Evolutionary conservation across 192 early-diverging fungal species (phyloP).

Genomic region (Dispira simplex): DNA sequence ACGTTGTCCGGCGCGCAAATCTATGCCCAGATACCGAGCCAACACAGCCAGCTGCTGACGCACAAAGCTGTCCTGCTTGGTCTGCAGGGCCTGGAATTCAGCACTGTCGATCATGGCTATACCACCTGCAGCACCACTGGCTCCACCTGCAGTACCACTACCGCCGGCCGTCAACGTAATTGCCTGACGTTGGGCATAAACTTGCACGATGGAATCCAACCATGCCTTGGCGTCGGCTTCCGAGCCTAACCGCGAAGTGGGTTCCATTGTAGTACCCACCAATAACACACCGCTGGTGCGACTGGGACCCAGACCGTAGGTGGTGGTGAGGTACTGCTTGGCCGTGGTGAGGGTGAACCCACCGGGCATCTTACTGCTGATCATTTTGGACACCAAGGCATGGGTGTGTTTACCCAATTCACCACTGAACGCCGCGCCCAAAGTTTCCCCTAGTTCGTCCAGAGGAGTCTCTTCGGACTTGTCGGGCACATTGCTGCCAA

Average conservation of each 20-base stretch:
- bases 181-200: conserved; percentile 53
- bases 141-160: conserved; percentile 27
- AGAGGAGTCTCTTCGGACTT: conserved; percentile 86
- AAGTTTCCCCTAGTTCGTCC: conserved; percentile 52
- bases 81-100: conserved; percentile 66
- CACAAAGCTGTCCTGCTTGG: conserved; percentile 50
- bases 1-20: conserved; percentile 65
- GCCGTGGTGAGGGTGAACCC: conserved; percentile 68
- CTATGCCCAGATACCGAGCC: conserved; percentile 61
- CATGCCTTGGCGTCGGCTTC: conserved; percentile 65
- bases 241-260: conserved; percentile 51
- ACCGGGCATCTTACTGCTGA: conserved; percentile 84
- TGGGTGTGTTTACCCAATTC: conserved; percentile 69
- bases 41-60: conserved; percentile 61
- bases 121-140: conserved; percentile 34
- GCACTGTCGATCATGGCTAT: conserved; percentile 70
- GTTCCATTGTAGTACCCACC: conserved; percentile 69
- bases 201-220: conserved; percentile 53
- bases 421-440: conserved; percentile 45
- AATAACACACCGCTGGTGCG: conserved; percentile 61
- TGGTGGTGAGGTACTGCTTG: conserved; percentile 49
- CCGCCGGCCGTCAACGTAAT: conserved; percentile 39
- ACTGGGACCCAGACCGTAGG: conserved; percentile 60
- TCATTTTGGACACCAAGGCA: conserved; percentile 61
- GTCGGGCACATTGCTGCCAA: conserved; percentile 66